Evolutionary conservation across 2,329 filamentous ascomycete genomes (phyloP), one percentile per base, ranked within the genome.

Genomic region (Drechslerella dactyloides): DNA sequence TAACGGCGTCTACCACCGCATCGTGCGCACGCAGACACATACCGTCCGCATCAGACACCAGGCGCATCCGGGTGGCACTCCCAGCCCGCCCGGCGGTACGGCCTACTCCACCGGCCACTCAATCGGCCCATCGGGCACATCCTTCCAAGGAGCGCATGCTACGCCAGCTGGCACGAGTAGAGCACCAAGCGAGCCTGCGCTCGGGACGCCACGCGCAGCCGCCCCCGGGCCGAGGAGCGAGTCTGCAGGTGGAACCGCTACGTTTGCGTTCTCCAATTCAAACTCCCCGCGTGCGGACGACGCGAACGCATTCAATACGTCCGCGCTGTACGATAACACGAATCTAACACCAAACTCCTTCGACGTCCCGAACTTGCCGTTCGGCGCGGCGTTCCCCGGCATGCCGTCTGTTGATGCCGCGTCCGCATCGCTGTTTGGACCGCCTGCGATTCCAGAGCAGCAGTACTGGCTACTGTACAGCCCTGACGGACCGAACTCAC

Each of bases 391-490:
- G 7, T 23, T 48, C 11, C 44, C 21, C 44, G 11, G 4, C 4
- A 23, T 48, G 21, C 27, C 27, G 3, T 33, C 27, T 3, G 3
- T 33, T 3, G 27, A 33, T 3, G 3, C 27, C 3, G 8, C 27
- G 4, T 33, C 27, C 27, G 27, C 27, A 3, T 33, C 3, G 3
- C 27, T 8, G 8, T 8, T 4, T 3, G 27, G 27, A 19, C 17
- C 8, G 21, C 2, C 27, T 17, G 11, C 42, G 8, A 5, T 15
- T 2, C 52, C 46, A 11, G 46, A 17, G 3, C 54, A 46, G 15
- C 60, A 72, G 37, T 72, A 65, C 35, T 72, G 48, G 30, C 40
- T 72, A 5, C 52, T 65, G 6, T 55, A 57, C 24, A 60, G 68
- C 17, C 68, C 68, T 13, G 42, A 73, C n/a, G 61, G 61, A 7